Conservation (phyloP, 306 rosid genomes). For the Prinsepia uniflora region DNA sequence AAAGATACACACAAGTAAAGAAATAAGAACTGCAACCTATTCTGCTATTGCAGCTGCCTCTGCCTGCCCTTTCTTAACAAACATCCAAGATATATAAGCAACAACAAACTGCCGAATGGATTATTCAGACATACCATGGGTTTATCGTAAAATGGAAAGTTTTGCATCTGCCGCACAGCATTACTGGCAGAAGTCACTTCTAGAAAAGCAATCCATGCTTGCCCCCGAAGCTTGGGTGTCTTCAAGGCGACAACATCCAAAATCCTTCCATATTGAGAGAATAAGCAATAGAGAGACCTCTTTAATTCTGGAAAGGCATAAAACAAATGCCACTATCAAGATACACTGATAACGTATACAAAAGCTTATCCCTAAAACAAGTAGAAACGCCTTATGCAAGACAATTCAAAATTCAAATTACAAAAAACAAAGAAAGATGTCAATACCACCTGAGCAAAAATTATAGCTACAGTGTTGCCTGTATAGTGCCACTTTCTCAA, state of each 20-base stretch:
- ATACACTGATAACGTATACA: neutral
- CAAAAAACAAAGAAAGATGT: neutral
- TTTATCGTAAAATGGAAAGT: slow-evolving; percentile 93
- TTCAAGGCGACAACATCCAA: slow-evolving; percentile 91
- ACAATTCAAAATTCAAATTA: neutral
- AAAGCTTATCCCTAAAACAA: neutral
- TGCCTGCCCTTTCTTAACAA: neutral
- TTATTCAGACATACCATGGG: slow-evolving; percentile 76
- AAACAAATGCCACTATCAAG: neutral
- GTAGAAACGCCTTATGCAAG: neutral
- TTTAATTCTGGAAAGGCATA: slow-evolving; percentile 62
- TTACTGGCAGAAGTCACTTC: slow-evolving; percentile 97
- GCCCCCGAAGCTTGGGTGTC: slow-evolving; percentile 90
- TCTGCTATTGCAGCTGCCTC: too few relatives aligned
- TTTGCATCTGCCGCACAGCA: slow-evolving; percentile 99
- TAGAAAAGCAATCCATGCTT: slow-evolving; percentile 94
- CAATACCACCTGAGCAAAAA: neutral
- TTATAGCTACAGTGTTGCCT: neutral
- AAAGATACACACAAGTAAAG: neutral
- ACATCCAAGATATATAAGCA: slow-evolving; percentile 10
- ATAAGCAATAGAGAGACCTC: slow-evolving; percentile 86
- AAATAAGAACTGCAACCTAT: neutral
- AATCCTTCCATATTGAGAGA: slow-evolving; percentile 95
- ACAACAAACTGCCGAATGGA: slow-evolving; percentile 14
- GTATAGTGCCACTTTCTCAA: neutral